phyloP scores from a whole-genome alignment of 2,329 filamentous ascomycete species.

The Aspergillus ruber region DNA sequence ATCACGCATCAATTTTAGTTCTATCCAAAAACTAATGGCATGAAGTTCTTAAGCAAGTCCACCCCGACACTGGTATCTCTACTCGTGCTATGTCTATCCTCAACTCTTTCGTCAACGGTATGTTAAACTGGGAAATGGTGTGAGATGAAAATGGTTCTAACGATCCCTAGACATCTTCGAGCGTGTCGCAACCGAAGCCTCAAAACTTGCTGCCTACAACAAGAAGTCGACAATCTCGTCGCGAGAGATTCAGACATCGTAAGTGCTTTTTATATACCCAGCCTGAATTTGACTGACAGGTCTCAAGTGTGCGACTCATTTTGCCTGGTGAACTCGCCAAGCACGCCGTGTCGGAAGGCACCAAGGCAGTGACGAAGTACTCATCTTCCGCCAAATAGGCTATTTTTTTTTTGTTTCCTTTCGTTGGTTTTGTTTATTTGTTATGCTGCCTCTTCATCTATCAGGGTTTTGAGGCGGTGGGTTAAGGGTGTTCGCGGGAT shows the following conservation, averaged over 20 bases:
- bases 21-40: neutral
- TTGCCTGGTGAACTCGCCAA: conserved; percentile 98
- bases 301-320: conserved; percentile 76
- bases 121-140: conserved; percentile 28
- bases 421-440: conserved; percentile 21
- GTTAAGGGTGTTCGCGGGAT: conserved; percentile 19
- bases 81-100: conserved; percentile 99
- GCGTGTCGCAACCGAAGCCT: conserved; percentile 96
- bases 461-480: neutral
- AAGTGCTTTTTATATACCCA: conserved; percentile 26
- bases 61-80: conserved; percentile 99
- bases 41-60: conserved; percentile 97
- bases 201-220: conserved; percentile 99
- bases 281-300: conserved; percentile 18
- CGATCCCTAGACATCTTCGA: conserved; percentile 82
- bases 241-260: conserved; percentile 97
- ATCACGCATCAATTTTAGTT: conserved; percentile 5
- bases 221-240: conserved; percentile 99
- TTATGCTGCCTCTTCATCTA: conserved; percentile 36
- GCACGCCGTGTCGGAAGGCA: conserved; percentile 98
- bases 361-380: conserved; percentile 99
- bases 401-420: conserved; percentile 47
- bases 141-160: conserved; percentile 1
- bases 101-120: conserved; percentile 99
- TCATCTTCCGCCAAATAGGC: conserved; percentile 97